Evolutionary conservation across 495 filamentous ascomycete species (phyloP).

Genomic region (Penicillium flavigenum): DNA sequence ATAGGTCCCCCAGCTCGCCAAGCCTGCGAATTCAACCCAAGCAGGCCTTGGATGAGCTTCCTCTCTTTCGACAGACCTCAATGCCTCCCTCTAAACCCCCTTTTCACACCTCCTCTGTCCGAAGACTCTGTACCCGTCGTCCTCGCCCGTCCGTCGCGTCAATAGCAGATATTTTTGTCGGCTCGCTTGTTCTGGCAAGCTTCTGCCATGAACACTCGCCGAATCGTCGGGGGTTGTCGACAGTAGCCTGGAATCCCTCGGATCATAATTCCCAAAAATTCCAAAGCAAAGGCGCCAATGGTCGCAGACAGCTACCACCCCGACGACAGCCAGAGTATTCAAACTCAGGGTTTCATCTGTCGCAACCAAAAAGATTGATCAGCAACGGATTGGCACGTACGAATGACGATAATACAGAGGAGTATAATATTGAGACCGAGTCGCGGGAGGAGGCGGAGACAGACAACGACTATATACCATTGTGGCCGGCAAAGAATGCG

Average conservation of each 20-base stretch:
- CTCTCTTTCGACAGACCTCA: constrained; percentile 27
- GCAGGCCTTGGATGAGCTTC: constrained; percentile 45
- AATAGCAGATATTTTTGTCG: constrained; percentile 58
- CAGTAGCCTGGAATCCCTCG: constrained; percentile 22
- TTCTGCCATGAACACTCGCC: constrained; percentile 58
- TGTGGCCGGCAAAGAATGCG: constrained; percentile 8
- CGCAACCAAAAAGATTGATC: constrained; percentile 35
- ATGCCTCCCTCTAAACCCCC: constrained; percentile 37
- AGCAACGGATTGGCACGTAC: constrained; percentile 29
- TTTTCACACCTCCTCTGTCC: constrained; percentile 32
- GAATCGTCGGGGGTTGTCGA: constrained; percentile 32
- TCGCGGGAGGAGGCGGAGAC: constrained; percentile 1
- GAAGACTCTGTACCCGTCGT: constrained; percentile 41
- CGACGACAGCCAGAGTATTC: constrained; percentile 24
- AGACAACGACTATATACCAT: constrained; percentile 11
- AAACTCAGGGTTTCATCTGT: constrained; percentile 21
- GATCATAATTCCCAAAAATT: constrained; percentile 16
- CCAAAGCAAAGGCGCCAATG: constrained; percentile 18
- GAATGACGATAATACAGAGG: constrained; percentile 13
- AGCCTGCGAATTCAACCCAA: constrained; percentile 50
- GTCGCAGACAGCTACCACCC: constrained; percentile 18
- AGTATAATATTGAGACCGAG: neutral
- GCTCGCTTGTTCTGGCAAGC: constrained; percentile 62
- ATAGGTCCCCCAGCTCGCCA: constrained; percentile 52
- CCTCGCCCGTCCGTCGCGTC: constrained; percentile 43